phyloP scores from a whole-genome alignment of 2,329 filamentous ascomycete species.

The Tolypocladium ophioglossoides region DNA sequence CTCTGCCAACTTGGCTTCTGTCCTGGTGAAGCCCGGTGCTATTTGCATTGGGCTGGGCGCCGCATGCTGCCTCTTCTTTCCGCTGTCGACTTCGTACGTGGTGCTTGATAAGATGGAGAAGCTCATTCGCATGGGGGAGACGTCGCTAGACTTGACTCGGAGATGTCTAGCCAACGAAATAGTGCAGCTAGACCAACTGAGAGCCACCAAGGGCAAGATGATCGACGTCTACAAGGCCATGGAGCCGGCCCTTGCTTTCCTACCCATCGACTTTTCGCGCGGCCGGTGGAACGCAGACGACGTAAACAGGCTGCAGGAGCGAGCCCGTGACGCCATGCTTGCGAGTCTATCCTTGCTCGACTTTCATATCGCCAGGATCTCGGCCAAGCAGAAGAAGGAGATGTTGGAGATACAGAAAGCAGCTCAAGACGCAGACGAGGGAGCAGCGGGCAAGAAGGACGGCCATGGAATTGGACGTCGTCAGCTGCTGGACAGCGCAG shows the following conservation, averaged over 20 bases:
- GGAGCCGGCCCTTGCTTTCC: slow-evolving; percentile 28
- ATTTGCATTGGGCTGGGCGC: slow-evolving; percentile 34
- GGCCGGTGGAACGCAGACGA: slow-evolving; percentile 34
- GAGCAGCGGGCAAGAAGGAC: slow-evolving; percentile 2
- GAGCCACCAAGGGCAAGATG: slow-evolving; percentile 13
- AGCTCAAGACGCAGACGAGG: background rate
- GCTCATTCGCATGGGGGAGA: slow-evolving; percentile 19
- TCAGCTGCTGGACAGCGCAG: slow-evolving; percentile 19
- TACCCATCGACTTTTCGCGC: slow-evolving; percentile 34
- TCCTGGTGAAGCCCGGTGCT: slow-evolving; percentile 33
- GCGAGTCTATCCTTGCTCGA: slow-evolving; percentile 27
- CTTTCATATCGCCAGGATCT: slow-evolving; percentile 26
- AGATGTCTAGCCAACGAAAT: slow-evolving; percentile 10
- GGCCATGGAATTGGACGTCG: slow-evolving; percentile 9
- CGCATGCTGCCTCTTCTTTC: slow-evolving; percentile 34
- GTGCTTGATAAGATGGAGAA: slow-evolving; percentile 24
- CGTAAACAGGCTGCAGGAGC: slow-evolving; percentile 24
- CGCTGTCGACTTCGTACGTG: slow-evolving; percentile 34
- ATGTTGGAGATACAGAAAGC: slow-evolving; percentile 1
- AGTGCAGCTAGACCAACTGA: slow-evolving; percentile 17
- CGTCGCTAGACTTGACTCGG: slow-evolving; percentile 19
- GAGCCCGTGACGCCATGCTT: slow-evolving; percentile 23
- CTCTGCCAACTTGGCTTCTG: slow-evolving; percentile 23
- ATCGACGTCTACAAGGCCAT: slow-evolving; percentile 26
- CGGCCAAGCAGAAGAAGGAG: slow-evolving; percentile 10